Percentiles rank a stretch among this genome's conserved stretches.
These are phyloP conservation scores for Hemileccinum impolitum DNA, from an alignment of 768 basidiomycete genomes.

Conservation along the genomic window DNA sequence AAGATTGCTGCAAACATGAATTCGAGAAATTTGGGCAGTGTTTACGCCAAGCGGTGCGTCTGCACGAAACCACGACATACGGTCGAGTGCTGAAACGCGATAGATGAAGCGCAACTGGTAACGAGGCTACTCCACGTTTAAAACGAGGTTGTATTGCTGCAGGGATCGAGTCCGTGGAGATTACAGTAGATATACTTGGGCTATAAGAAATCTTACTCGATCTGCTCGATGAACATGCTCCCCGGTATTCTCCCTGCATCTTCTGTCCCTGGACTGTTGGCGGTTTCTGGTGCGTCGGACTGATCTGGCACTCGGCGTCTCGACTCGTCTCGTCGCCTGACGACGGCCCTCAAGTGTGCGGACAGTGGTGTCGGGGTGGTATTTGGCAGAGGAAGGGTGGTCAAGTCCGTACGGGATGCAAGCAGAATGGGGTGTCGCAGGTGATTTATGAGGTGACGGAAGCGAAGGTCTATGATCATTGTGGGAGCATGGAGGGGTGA, in stretches of 20 bases:
- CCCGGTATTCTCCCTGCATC: constrained; percentile 35
- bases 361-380: constrained; percentile 55
- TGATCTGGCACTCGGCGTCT: constrained; percentile 33
- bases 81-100: neutral
- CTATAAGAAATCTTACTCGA: constrained; percentile 17
- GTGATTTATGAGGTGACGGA: constrained; percentile 51
- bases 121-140: constrained; percentile 6
- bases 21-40: constrained; percentile 84
- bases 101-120: constrained; percentile 61
- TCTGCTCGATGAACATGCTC: constrained; percentile 24
- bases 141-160: constrained; percentile 4
- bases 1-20: constrained; percentile 81
- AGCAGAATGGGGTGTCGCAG: constrained; percentile 53
- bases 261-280: constrained; percentile 36
- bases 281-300: constrained; percentile 18
- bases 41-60: constrained; percentile 71
- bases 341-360: constrained; percentile 45
- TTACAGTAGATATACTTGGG: constrained; percentile 17
- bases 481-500: constrained; percentile 30
- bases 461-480: constrained; percentile 63
- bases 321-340: constrained; percentile 46
- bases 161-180: constrained; percentile 9
- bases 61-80: neutral
- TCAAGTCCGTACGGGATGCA: constrained; percentile 24
- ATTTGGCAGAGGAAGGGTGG: constrained; percentile 55